A percentile compares a stretch with the other conserved stretches of the same genome.
These are phyloP conservation scores for Colletotrichum sublineola DNA, from an alignment of 2,329 filamentous ascomycete genomes.

Conservation along the genomic window DNA sequence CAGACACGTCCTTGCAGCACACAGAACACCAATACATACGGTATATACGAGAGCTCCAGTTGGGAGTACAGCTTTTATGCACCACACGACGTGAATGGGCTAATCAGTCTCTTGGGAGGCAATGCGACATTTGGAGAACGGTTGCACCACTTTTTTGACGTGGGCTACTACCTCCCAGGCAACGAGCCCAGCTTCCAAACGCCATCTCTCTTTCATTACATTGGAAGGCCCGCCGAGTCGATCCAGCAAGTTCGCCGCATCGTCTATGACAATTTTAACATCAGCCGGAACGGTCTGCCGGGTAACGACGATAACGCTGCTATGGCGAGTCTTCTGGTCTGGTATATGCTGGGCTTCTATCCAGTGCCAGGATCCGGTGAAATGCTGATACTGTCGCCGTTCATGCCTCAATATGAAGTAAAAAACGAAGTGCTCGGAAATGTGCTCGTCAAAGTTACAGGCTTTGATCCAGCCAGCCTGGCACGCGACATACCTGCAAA, in stretches of 20 bases:
- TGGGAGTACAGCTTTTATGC: constrained; percentile 23
- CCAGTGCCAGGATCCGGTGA: not conserved
- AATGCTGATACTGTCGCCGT: constrained; percentile 16
- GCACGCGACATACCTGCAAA: constrained; percentile 7
- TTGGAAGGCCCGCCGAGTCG: constrained; percentile 12
- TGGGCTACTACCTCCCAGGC: constrained; percentile 19
- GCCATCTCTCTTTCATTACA: not conserved
- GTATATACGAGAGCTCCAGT: constrained; percentile 23
- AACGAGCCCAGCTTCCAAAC: constrained; percentile 31
- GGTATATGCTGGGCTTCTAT: constrained; percentile 11
- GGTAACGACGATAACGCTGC: constrained; percentile 14
- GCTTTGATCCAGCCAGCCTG: not conserved
- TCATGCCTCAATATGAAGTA: constrained; percentile 3
- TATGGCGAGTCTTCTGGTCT: constrained; percentile 10
- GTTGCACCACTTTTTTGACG: constrained; percentile 15
- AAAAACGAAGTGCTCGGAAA: constrained; percentile 3
- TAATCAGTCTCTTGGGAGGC: not conserved
- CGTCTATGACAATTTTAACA: constrained; percentile 19
- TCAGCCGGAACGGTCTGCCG: not conserved
- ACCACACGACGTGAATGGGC: not conserved
- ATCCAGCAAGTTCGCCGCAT: constrained; percentile 5
- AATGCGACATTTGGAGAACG: constrained; percentile 11
- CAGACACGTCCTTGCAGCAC: constrained; percentile 4
- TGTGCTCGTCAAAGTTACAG: constrained; percentile 7
- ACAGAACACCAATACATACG: constrained; percentile 14